Conservation (phyloP, 1,284 basidiomycete species). For the Omphalotus olearius region DNA sequence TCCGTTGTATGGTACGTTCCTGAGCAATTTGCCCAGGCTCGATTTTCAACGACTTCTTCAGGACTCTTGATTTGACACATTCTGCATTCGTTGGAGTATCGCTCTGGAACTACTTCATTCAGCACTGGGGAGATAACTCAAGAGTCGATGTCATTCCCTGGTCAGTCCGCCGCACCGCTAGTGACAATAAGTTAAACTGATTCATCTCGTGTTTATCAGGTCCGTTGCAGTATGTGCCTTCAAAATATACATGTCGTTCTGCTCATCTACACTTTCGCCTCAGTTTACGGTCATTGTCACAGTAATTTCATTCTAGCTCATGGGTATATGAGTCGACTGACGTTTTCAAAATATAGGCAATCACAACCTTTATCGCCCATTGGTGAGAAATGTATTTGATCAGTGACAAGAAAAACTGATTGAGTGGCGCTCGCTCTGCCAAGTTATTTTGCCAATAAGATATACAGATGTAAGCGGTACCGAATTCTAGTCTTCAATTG, state of each 20-base stretch:
- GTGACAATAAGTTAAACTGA: neutral
- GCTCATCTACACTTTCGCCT: neutral
- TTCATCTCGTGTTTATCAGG: conserved; percentile 17
- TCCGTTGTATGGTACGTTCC: conserved; percentile 23
- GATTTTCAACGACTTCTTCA: conserved; percentile 10
- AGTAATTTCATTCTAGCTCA: conserved; percentile 23
- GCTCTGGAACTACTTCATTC: conserved; percentile 35
- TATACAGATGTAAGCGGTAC: conserved; percentile 31
- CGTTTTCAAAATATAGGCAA: conserved; percentile 20
- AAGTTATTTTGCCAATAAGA: conserved; percentile 33
- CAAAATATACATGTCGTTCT: neutral
- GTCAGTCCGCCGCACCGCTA: conserved; percentile 21
- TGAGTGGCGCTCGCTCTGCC: neutral
- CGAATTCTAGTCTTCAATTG: conserved; percentile 14
- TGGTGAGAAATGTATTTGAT: conserved; percentile 24
- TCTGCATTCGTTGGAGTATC: conserved; percentile 32
- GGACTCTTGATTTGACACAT: conserved; percentile 35
- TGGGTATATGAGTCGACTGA: neutral
- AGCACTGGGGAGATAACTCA: conserved; percentile 29
- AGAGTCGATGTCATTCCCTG: conserved; percentile 33
- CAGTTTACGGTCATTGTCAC: conserved; percentile 45
- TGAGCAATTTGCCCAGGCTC: too few species aligned
- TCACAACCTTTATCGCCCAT: conserved; percentile 36
- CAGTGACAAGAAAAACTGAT: neutral
- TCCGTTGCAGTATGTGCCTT: conserved; percentile 35